A percentile compares a stretch with the other conserved stretches of the same genome.
These are phyloP conservation scores for Torrubiella hemipterigena DNA, from an alignment of 2,329 filamentous ascomycete species.

Conservation along the genomic window DNA sequence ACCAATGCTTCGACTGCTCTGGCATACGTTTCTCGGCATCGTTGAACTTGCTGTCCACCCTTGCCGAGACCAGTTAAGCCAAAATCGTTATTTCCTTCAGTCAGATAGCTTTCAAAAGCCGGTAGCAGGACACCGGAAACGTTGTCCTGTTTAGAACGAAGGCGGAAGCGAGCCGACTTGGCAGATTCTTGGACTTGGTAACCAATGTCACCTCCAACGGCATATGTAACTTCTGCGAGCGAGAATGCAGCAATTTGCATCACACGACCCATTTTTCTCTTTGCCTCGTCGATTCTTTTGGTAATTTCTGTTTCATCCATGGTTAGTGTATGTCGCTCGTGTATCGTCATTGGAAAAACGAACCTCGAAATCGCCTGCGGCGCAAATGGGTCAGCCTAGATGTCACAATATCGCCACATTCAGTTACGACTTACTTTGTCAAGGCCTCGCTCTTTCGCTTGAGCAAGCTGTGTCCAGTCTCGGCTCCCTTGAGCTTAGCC, in stretches of 20 bases:
- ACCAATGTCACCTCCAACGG: conserved; percentile 86
- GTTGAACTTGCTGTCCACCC: conserved; percentile 92
- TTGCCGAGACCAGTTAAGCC: conserved; percentile 91
- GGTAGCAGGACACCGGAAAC: conserved; percentile 93
- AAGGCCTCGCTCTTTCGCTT: conserved; percentile 98
- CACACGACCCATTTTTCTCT: conserved; percentile 97
- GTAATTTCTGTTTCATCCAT: conserved; percentile 62
- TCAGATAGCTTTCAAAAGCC: conserved; percentile 81
- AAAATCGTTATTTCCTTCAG: conserved; percentile 89
- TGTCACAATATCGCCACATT: too few relatives aligned
- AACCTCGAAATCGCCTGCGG: conserved; percentile 78
- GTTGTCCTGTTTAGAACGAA: conserved; percentile 95
- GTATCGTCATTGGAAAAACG: conserved; percentile 6
- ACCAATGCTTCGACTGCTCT: conserved; percentile 92
- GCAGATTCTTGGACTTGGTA: conserved; percentile 97
- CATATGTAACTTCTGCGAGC: conserved; percentile 92
- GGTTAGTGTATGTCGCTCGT: conserved; percentile 4
- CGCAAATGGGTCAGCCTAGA: neutral
- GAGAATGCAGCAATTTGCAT: conserved; percentile 99
- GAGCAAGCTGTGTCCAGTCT: conserved; percentile 83
- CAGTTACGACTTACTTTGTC: conserved; percentile 59
- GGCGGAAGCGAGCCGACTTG: conserved; percentile 81
- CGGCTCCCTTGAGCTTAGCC: conserved; percentile 87
- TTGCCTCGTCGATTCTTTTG: conserved; percentile 92
- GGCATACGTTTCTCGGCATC: conserved; percentile 90